Conservation (phyloP, 306 rosid genomes). For the Medicago truncatula region DNA sequence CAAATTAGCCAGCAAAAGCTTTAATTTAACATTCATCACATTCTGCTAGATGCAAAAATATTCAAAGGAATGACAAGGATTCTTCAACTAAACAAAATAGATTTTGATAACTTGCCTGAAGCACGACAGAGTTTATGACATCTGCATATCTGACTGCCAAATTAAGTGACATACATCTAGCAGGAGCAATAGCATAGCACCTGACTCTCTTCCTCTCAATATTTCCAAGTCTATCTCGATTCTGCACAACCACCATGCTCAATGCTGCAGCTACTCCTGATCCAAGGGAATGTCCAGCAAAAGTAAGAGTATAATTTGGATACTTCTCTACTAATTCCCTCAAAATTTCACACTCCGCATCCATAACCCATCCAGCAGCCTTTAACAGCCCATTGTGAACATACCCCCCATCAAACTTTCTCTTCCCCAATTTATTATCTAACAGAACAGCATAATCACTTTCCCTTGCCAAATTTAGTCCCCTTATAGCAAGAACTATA, state of each 20-base stretch:
- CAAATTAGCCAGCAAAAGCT: constrained; percentile 6
- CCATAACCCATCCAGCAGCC: constrained; percentile 83
- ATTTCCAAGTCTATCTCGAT: constrained; percentile 63
- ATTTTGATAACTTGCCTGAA: constrained; percentile 71
- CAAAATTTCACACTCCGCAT: constrained; percentile 68
- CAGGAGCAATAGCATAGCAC: constrained; percentile 95
- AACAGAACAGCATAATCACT: constrained; percentile 85
- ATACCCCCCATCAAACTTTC: constrained; percentile 90
- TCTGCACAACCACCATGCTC: constrained; percentile 78
- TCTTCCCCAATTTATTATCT: constrained; percentile 86
- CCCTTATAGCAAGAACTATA: constrained; percentile 90
- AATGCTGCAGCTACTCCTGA: constrained; percentile 90
- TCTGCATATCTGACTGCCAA: constrained; percentile 97
- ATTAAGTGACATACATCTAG: constrained; percentile 93
- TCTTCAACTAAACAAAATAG: constrained; percentile 12
- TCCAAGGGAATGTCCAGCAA: constrained; percentile 92
- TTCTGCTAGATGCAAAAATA: constrained; percentile 1
- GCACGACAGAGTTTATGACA: constrained; percentile 86
- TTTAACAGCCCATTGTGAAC: constrained; percentile 95
- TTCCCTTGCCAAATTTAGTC: constrained; percentile 86
- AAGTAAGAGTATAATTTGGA: constrained; percentile 86
- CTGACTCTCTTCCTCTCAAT: constrained; percentile 80
- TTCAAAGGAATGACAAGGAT: constrained; percentile 24
- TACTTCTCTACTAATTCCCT: constrained; percentile 67
- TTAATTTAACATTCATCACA: constrained; percentile 7